Evolutionary conservation across 306 rosid genomes (phyloP), one percentile per base, ranked within the genome.

Genomic region (Cucumis hystrix): DNA sequence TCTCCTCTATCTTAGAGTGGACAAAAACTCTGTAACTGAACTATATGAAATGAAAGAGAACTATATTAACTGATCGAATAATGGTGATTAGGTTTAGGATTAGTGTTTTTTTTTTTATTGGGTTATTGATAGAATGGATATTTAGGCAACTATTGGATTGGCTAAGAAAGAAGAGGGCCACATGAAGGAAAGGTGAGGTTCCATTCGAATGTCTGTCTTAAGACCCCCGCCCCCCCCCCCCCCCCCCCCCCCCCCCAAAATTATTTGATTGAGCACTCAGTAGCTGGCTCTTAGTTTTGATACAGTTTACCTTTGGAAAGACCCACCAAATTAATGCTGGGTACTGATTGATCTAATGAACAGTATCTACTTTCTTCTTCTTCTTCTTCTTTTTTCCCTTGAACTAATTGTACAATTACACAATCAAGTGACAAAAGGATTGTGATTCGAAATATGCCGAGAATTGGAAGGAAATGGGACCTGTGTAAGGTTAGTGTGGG

Each of bases 301-400:
- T 37, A 52, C 78, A 35, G 66, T 56, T 74, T 56, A 54, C 21
- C 18, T 18, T 1, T 54, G 45, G 45, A 54, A 49, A 59, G 2
- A 4, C 25, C 54, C 64, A 9, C 74, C 15, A 21, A 67, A 68
- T 85, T 83, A 86, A 83, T 86, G 78, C 71, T 30, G 40, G 45
- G 75, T 55, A 54, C 30, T 74, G 37, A 56, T 33, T 74, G 63
- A 58, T 74, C 78, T 33, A 54, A 74, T 10, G 51, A 18, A 49
- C 3, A 49, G 37, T 13, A 16, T 37, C 62, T 37, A 17, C 16
- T 37, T 73, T 52, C 40, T 18, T 33, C 65, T 67, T 40, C n/a
- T 69, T 72, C 57, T 16, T 21, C 41, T 33, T 57, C 18, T 15
- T 62, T 6, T 61, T 62, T 30, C 11, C 6, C 33, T 55, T 49